Percentiles rank a stretch among this genome's conserved stretches.
These are phyloP conservation scores for Aspergillus sp. DNA, from an alignment of 2,329 filamentous ascomycete genomes.

Conservation along the genomic window DNA sequence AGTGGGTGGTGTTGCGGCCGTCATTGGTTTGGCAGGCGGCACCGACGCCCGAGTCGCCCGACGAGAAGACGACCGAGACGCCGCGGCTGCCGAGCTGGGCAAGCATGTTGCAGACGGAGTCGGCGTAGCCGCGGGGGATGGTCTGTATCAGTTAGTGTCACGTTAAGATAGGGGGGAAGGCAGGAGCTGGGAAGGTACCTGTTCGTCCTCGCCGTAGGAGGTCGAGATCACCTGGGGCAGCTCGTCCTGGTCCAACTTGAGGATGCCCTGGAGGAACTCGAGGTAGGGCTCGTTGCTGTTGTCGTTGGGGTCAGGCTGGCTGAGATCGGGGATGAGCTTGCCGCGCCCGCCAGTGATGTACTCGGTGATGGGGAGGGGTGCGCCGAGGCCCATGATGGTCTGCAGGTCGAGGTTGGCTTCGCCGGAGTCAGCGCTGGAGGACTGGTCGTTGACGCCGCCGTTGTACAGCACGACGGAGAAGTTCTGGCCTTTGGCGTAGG, in stretches of 20 bases:
- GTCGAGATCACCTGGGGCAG: slow-evolving; percentile 40
- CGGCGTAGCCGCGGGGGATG: slow-evolving; percentile 36
- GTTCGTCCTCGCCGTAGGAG: slow-evolving; percentile 42
- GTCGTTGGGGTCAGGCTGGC: slow-evolving; percentile 39
- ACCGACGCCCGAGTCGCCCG: slow-evolving; percentile 49
- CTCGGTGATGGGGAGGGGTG: slow-evolving; percentile 45
- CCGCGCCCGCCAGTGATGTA: slow-evolving; percentile 49
- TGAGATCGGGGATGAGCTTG: slow-evolving; percentile 46
- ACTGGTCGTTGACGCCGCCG: slow-evolving; percentile 38
- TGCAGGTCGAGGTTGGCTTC: slow-evolving; percentile 53
- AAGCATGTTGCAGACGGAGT: slow-evolving; percentile 42
- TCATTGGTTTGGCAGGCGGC: slow-evolving; percentile 32
- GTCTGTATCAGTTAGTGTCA: slow-evolving; percentile 16
- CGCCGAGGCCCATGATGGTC: slow-evolving; percentile 46
- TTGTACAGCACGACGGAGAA: slow-evolving; percentile 45
- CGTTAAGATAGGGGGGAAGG: too few species aligned
- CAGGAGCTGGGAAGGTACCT: slow-evolving; percentile 19
- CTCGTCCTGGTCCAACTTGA: slow-evolving; percentile 26
- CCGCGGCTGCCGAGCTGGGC: slow-evolving; percentile 52
- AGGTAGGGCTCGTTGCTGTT: slow-evolving; percentile 49
- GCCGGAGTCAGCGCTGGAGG: slow-evolving; percentile 37
- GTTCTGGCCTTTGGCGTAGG: slow-evolving; percentile 40
- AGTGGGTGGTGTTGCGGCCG: slow-evolving; percentile 36
- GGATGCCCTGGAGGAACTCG: slow-evolving; percentile 32
- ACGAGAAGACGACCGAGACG: slow-evolving; percentile 48